phyloP scores from a whole-genome alignment of 495 filamentous ascomycete species.

The Elaphomyces granulatus region DNA sequence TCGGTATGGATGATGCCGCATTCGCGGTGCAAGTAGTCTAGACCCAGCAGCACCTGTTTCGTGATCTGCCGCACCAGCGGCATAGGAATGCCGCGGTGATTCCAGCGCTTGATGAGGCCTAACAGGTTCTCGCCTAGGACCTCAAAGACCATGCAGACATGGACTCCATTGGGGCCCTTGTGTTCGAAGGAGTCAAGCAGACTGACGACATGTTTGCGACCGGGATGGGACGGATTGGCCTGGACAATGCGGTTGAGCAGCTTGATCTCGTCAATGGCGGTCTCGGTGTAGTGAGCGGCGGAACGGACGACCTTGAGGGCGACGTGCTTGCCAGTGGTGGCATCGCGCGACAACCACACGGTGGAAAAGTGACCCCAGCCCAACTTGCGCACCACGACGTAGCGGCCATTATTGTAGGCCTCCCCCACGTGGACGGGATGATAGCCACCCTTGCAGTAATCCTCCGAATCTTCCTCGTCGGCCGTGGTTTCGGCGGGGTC shows the following conservation, averaged over 20 bases:
- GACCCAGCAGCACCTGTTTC: conserved; percentile 87
- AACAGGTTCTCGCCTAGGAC: conserved; percentile 92
- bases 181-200: conserved; percentile 94
- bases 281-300: conserved; percentile 96
- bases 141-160: conserved; percentile 99
- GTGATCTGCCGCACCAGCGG: conserved; percentile 95
- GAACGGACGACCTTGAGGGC: conserved; percentile 95
- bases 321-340: conserved; percentile 82
- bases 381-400: conserved; percentile 90
- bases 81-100: conserved; percentile 94
- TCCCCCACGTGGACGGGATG: conserved; percentile 89
- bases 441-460: conserved; percentile 98
- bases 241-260: conserved; percentile 90
- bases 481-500: conserved; percentile 86
- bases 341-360: conserved; percentile 92
- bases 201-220: conserved; percentile 87
- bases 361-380: conserved; percentile 99
- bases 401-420: conserved; percentile 94
- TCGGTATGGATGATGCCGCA: conserved; percentile 99
- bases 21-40: conserved; percentile 94
- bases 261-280: conserved; percentile 98
- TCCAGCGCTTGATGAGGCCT: conserved; percentile 95
- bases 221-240: conserved; percentile 86
- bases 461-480: conserved; percentile 96
- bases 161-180: conserved; percentile 88